Percentiles rank a stretch among this genome's conserved stretches.
These are phyloP conservation scores for Mortierella sp. DNA, from an alignment of 371 early-diverging fungal species.

Conservation along the genomic window DNA sequence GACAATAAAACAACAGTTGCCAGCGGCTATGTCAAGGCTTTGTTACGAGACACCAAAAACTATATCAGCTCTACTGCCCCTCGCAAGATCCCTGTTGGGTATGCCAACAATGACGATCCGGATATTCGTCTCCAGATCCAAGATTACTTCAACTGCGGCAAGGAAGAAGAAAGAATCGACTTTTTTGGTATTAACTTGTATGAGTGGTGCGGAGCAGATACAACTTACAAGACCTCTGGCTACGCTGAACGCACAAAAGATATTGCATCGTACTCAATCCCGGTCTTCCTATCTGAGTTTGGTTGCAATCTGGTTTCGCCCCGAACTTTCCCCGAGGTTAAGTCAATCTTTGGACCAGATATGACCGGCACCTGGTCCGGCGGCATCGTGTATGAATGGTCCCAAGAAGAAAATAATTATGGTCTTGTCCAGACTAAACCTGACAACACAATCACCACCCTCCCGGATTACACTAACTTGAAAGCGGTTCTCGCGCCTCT, in stretches of 20 bases:
- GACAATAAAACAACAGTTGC: constrained; percentile 75
- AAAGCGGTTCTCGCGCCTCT: constrained; percentile 57
- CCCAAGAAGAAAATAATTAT: constrained; percentile 83
- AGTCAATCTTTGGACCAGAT: constrained; percentile 74
- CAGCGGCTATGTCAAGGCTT: constrained; percentile 80
- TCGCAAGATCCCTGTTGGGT: constrained; percentile 80
- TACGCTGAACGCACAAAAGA: constrained; percentile 71
- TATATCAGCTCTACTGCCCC: constrained; percentile 63
- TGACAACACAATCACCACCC: constrained; percentile 58
- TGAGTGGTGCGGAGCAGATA: constrained; percentile 72
- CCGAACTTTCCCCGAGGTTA: constrained; percentile 69
- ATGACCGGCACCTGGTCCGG: constrained; percentile 81
- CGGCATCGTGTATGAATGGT: constrained; percentile 86
- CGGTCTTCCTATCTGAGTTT: constrained; percentile 76
- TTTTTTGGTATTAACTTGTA: constrained; percentile 83
- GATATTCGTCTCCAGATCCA: constrained; percentile 75
- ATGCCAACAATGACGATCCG: constrained; percentile 84
- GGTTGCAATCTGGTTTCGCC: constrained; percentile 72
- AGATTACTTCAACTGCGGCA: constrained; percentile 83
- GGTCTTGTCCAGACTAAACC: constrained; percentile 74
- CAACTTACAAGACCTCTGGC: constrained; percentile 67
- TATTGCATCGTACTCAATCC: constrained; percentile 66
- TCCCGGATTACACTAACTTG: constrained; percentile 65
- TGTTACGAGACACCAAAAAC: constrained; percentile 78
- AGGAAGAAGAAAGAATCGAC: constrained; percentile 66